Percentiles rank a stretch among this genome's conserved stretches.
These are phyloP conservation scores for Geotrichum histeridarum DNA, from an alignment of 1,139 yeast genomes.

Conservation along the genomic window DNA sequence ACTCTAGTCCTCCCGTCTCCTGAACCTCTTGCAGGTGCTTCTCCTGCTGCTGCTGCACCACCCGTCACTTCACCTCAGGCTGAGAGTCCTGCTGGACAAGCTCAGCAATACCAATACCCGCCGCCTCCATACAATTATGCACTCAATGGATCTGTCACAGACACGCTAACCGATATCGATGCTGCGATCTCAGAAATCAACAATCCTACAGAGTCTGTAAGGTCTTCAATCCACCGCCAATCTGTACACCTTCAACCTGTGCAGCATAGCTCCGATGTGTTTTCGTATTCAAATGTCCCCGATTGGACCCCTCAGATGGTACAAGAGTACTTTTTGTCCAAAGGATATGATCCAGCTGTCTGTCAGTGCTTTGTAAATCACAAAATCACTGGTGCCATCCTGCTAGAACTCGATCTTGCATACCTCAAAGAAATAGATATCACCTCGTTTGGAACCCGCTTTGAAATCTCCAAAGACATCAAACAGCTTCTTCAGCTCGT, in stretches of 20 bases:
- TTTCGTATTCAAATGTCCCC: slow-evolving; percentile 23
- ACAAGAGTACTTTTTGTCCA: slow-evolving; percentile 61
- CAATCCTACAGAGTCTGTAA: slow-evolving; percentile 2
- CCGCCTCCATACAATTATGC: slow-evolving; percentile 5
- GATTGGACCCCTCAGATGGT: slow-evolving; percentile 88
- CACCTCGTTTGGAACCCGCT: slow-evolving; percentile 88
- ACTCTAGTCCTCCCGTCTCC: slow-evolving; percentile 25
- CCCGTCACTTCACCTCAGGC: slow-evolving; percentile 22
- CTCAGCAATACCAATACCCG: neutral
- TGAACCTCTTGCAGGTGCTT: slow-evolving; percentile 22
- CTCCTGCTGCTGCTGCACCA: slow-evolving; percentile 21
- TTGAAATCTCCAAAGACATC: slow-evolving; percentile 84
- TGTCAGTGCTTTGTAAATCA: slow-evolving; percentile 80
- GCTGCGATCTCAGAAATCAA: slow-evolving; percentile 68
- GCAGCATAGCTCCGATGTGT: slow-evolving; percentile 19
- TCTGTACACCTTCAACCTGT: slow-evolving; percentile 7
- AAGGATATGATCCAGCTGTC: slow-evolving; percentile 68
- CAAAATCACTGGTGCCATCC: slow-evolving; percentile 79
- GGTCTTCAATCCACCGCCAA: slow-evolving; percentile 7
- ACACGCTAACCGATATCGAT: slow-evolving; percentile 76
- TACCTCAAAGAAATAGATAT: slow-evolving; percentile 89
- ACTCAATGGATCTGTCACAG: slow-evolving; percentile 42
- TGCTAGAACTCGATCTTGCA: slow-evolving; percentile 77
- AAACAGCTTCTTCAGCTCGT: slow-evolving; percentile 48
- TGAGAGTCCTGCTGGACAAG: neutral